phyloP scores from a whole-genome alignment of 768 basidiomycete genomes.

The Suillus hirtellus region DNA sequence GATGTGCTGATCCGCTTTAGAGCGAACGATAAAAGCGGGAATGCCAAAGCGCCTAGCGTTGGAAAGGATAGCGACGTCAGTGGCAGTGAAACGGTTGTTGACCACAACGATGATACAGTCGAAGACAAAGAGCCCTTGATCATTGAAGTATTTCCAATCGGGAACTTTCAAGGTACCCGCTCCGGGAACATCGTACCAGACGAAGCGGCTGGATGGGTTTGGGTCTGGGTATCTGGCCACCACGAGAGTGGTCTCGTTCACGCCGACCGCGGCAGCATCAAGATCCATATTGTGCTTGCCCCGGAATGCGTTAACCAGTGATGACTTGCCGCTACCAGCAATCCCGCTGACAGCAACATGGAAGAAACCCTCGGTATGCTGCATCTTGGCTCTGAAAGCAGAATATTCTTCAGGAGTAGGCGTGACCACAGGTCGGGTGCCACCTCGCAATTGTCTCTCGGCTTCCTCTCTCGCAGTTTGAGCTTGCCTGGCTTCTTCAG shows the following conservation, averaged over 20 bases:
- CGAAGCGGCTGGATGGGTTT: conserved; percentile 15
- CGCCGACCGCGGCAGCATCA: conserved; percentile 26
- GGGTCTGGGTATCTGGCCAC: conserved; percentile 25
- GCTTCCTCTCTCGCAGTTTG: conserved; percentile 22
- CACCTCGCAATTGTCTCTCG: conserved; percentile 13
- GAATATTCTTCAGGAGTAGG: conserved; percentile 18
- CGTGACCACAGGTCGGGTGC: conserved; percentile 17
- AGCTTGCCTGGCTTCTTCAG: conserved; percentile 25
- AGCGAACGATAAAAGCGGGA: conserved; percentile 33
- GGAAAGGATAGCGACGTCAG: conserved; percentile 27
- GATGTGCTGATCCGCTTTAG: conserved; percentile 37
- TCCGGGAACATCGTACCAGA: conserved; percentile 34
- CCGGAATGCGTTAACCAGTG: conserved; percentile 24
- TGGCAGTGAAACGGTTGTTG: conserved; percentile 27
- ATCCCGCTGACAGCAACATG: conserved; percentile 18
- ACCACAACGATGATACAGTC: conserved; percentile 28
- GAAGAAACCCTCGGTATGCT: conserved; percentile 15
- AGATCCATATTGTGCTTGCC: conserved; percentile 21
- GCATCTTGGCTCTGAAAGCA: conserved; percentile 7
- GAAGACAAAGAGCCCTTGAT: conserved; percentile 30
- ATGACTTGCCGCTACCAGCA: conserved; percentile 20
- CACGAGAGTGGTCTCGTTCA: conserved; percentile 25
- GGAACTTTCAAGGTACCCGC: conserved; percentile 27
- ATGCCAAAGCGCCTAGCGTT: conserved; percentile 26
- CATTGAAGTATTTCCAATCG: conserved; percentile 32